A percentile compares a stretch with the other conserved stretches of the same genome.
Evolutionary conservation across 441 rosid genomes (phyloP).

Genomic region (Jatropha podagrica): DNA sequence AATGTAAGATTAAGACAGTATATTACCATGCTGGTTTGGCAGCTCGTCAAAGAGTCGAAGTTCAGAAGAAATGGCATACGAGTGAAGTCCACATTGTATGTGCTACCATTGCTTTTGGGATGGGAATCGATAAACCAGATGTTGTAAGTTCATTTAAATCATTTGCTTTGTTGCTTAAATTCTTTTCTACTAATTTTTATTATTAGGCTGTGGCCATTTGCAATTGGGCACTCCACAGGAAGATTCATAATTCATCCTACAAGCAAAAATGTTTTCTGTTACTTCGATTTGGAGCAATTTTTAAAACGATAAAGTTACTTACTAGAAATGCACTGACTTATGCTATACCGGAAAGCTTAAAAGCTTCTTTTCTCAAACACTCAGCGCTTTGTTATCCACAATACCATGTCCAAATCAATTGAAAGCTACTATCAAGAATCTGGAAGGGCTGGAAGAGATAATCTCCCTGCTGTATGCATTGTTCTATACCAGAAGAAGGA

Average conservation of each 20-base stretch:
- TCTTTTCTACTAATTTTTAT: not conserved
- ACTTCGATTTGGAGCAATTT: conserved; percentile 7
- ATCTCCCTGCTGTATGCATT: conserved; percentile 65
- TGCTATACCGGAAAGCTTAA: not conserved
- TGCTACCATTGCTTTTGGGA: conserved; percentile 95
- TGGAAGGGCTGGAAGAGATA: conserved; percentile 95
- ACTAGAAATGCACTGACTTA: not conserved
- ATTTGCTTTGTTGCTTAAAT: conserved; percentile 4
- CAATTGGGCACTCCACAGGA: conserved; percentile 1
- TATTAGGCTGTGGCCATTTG: conserved; percentile 16
- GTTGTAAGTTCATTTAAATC: conserved; percentile 59
- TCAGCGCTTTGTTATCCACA: conserved; percentile 92
- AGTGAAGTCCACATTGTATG: conserved; percentile 86
- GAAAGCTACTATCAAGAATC: conserved; percentile 98
- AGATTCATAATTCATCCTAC: not conserved
- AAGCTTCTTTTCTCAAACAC: not conserved
- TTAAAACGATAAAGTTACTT: not conserved
- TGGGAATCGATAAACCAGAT: conserved; percentile 98
- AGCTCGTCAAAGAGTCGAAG: conserved; percentile 70
- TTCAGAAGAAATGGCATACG: conserved; percentile 85
- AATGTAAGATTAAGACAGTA: conserved; percentile 71
- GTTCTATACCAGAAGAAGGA: conserved; percentile 91
- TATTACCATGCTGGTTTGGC: conserved; percentile 94
- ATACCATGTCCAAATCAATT: conserved; percentile 84
- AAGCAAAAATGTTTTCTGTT: not conserved